Evolutionary conservation across 306 rosid genomes (phyloP).

Genomic region (Crataegus laevigata): DNA sequence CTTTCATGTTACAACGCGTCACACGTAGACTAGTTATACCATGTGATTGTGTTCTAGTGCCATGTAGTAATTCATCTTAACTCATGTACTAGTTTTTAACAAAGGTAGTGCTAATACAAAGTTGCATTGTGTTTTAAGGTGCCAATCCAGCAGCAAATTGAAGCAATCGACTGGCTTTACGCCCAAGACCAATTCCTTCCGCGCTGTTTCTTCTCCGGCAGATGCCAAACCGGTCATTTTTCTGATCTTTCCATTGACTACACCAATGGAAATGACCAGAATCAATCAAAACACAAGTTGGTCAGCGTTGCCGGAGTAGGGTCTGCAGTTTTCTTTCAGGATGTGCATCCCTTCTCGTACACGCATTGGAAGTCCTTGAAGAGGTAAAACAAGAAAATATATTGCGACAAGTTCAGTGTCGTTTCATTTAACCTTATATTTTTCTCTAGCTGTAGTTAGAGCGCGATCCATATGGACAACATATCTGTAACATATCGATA

Average conservation of each 20-base stretch:
- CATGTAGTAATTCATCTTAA: too few relatives aligned
- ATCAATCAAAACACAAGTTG: conserved; percentile 15
- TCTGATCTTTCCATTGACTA: conserved; percentile 3
- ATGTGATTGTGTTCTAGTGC: too few relatives aligned
- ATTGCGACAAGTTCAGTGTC: neutral
- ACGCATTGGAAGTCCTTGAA: conserved; percentile 71
- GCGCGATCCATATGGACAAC: too few relatives aligned
- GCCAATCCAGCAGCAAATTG: conserved; percentile 71
- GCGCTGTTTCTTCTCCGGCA: conserved; percentile 67
- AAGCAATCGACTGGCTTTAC: conserved; percentile 80
- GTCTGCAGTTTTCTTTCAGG: conserved; percentile 67
- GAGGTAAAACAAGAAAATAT: conserved; percentile 35
- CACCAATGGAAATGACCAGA: conserved; percentile 15
- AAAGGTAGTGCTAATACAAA: neutral
- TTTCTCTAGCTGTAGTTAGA: too few relatives aligned
- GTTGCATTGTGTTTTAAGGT: conserved; percentile 33
- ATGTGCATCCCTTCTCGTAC: conserved; percentile 50
- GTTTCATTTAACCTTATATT: neutral
- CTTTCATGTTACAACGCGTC: too few relatives aligned
- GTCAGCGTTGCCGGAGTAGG: conserved; percentile 81
- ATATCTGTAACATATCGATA: too few relatives aligned
- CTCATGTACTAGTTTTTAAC: neutral
- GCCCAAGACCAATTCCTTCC: conserved; percentile 64
- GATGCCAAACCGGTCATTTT: conserved; percentile 14
- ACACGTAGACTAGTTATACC: too few relatives aligned